Base-by-base conservation (phyloP, 2,329 filamentous ascomycete genomes). In the Lachnellula arida region DNA sequence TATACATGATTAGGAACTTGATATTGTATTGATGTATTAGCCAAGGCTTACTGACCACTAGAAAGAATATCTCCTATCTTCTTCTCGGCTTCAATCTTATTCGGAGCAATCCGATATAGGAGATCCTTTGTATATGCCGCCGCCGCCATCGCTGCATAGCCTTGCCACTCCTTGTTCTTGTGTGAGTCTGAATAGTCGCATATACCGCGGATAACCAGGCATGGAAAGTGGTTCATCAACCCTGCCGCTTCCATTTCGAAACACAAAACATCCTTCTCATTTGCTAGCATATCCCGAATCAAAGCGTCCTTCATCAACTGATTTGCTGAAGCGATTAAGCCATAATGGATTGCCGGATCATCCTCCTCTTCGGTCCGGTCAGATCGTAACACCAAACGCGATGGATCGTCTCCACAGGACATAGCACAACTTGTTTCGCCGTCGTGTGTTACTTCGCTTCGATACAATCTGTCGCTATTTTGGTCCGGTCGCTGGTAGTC, bases 201-300 rank as follows among this genome's bases (percentile, higher is more conserved):
- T 22, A 72, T 68, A 1, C 70, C 71, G 5, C 69, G 63, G 42
- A 73, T 67, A 6, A 71, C 67, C 1, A 70, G 56, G 19, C 61
- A 68, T 0, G 63, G 67, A 8, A 69, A 65, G 43, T 65, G 49
- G 42, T 71, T 68, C 62, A 66, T 65, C 4, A 71, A 34, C 9
- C 69, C 71, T 5, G 68, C 67, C 0, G 62, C 66, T 52, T 68
- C 69, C 67, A 68, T 72, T 51, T 72, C 71, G 48, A 72, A 72
- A 49, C 67, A 70, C 7, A 71, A 40, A 14, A 70, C 58, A 28
- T 58, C 49, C 40, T 51, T 59, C 44, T 61, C 56, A 8, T 47
- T 51, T 37, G 46, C 49, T 51, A 60, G 53, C 51, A 32, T 37
- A 50, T 62, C 54, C 22, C 60, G 56, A 53, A 59, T 17, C 22